A percentile compares a stretch with the other conserved stretches of the same genome.
phyloP scores from a whole-genome alignment of 345 rosid species.

The Orychophragmus violaceus region DNA sequence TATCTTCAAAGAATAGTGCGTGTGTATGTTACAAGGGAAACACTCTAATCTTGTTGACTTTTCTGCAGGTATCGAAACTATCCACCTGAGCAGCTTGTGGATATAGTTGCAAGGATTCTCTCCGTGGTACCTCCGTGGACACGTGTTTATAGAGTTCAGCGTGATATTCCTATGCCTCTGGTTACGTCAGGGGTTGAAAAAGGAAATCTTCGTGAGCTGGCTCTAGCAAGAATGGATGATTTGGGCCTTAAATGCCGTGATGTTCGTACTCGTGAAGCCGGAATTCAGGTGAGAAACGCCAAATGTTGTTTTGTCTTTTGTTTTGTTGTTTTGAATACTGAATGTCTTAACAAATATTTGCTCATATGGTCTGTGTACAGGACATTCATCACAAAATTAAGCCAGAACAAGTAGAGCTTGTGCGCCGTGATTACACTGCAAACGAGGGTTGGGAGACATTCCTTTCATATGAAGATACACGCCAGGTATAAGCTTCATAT shows the following conservation, averaged over 20 bases:
- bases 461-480: conserved; percentile 92
- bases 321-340: neutral
- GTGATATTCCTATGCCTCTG: conserved; percentile 98
- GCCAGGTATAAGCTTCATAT: conserved; percentile 76
- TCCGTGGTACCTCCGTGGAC: conserved; percentile 99
- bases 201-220: conserved; percentile 97
- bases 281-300: conserved; percentile 63
- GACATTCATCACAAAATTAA: conserved; percentile 93
- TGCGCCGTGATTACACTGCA: conserved; percentile 97
- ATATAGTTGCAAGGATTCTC: conserved; percentile 89
- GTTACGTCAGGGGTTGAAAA: conserved; percentile 99
- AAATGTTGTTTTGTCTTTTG: neutral
- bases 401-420: conserved; percentile 98
- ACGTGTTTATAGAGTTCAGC: conserved; percentile 96
- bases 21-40: neutral
- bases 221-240: conserved; percentile 96
- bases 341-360: neutral
- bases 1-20: neutral
- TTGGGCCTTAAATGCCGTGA: conserved; percentile 96
- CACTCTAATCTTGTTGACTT: neutral
- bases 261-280: conserved; percentile 98
- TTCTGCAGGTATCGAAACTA: conserved; percentile 78
- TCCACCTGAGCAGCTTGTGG: conserved; percentile 98
- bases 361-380: conserved; percentile 35
- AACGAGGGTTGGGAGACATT: conserved; percentile 99